Conservation (phyloP, 768 basidiomycete species). For the Leucosporidium creatinivorum region DNA sequence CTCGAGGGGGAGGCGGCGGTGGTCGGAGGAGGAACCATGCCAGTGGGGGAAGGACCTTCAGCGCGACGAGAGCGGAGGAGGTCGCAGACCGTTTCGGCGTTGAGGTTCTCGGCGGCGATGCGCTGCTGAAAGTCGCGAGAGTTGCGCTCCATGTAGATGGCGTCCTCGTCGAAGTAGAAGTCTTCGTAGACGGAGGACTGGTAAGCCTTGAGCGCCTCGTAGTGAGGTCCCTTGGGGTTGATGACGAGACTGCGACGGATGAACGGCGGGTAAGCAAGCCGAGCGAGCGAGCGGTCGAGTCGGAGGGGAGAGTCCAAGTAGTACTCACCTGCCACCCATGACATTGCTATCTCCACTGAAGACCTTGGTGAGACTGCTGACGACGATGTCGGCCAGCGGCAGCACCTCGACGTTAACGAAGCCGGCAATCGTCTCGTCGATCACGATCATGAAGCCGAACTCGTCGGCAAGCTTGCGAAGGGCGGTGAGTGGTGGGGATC, state of each 20-base stretch:
- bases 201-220: constrained; percentile 56
- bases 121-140: constrained; percentile 83
- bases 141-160: constrained; percentile 95
- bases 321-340: constrained; percentile 85
- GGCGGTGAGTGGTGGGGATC: constrained; percentile 68
- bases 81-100: constrained; percentile 74
- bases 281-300: neutral
- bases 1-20: constrained; percentile 20
- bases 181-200: constrained; percentile 66
- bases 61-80: constrained; percentile 56
- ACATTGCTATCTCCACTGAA: constrained; percentile 93
- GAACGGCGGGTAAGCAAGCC: no score
- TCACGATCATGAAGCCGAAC: constrained; percentile 75
- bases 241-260: constrained; percentile 61
- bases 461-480: constrained; percentile 75
- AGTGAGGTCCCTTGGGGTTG: constrained; percentile 69
- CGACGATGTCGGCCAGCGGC: constrained; percentile 78
- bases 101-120: constrained; percentile 66
- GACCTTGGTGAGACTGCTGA: constrained; percentile 84
- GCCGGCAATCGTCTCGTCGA: constrained; percentile 94
- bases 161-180: constrained; percentile 80
- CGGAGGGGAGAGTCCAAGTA: neutral
- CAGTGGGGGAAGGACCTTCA: constrained; percentile 6
- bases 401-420: constrained; percentile 87
- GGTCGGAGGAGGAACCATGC: neutral